These are phyloP conservation scores for Penicillium flavigenum DNA, from an alignment of 495 filamentous ascomycete species.

Conservation along the genomic window DNA sequence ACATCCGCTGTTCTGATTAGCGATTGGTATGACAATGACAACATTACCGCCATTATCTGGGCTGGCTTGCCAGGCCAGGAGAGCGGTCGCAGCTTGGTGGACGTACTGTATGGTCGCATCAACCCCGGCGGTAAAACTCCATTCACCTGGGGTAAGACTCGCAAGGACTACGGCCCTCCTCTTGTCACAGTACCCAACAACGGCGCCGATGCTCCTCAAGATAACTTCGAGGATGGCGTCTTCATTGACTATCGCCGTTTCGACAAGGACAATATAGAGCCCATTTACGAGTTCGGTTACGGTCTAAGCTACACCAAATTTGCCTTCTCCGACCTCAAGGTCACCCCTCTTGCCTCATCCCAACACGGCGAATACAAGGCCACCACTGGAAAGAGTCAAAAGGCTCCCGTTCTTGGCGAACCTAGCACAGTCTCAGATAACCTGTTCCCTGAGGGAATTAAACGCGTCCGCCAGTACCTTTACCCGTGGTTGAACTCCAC, in stretches of 20 bases:
- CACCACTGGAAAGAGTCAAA: constrained; percentile 62
- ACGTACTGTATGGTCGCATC: constrained; percentile 85
- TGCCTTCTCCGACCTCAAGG: constrained; percentile 68
- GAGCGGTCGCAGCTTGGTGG: constrained; percentile 84
- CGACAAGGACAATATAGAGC: constrained; percentile 69
- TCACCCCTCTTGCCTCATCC: constrained; percentile 54
- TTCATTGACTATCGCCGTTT: constrained; percentile 95
- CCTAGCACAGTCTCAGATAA: constrained; percentile 66
- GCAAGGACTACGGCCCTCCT: constrained; percentile 71
- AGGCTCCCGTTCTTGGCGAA: constrained; percentile 71
- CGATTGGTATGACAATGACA: constrained; percentile 78
- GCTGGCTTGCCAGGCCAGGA: constrained; percentile 92
- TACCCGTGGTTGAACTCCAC: constrained; percentile 90
- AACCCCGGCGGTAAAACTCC: constrained; percentile 84
- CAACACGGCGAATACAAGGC: constrained; percentile 65
- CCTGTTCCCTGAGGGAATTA: constrained; percentile 67
- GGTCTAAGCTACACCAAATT: constrained; percentile 90
- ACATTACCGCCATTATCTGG: constrained; percentile 92
- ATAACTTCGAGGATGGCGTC: constrained; percentile 78
- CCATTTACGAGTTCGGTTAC: constrained; percentile 89
- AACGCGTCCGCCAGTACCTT: constrained; percentile 61
- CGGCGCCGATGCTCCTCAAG: constrained; percentile 67
- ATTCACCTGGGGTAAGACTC: constrained; percentile 80
- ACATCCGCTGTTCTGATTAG: constrained; percentile 76
- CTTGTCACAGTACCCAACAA: constrained; percentile 76